Evolutionary conservation across 768 basidiomycete species (phyloP).

Genomic region (Mrakia frigida): DNA sequence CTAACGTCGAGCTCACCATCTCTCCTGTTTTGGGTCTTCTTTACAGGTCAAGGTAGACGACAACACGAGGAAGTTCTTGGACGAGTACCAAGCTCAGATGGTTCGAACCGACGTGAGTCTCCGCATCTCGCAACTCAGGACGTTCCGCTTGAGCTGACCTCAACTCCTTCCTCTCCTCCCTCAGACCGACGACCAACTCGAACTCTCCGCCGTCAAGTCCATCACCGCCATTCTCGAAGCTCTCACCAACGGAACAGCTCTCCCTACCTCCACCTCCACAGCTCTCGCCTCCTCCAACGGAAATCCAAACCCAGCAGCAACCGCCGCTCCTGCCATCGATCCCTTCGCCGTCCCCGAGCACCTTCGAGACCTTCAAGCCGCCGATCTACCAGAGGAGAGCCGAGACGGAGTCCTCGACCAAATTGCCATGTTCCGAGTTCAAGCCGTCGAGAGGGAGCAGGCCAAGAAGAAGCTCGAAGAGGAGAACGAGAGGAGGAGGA

Average conservation of each 20-base stretch:
- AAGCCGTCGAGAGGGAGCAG: conserved; percentile 52
- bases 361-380: conserved; percentile 90
- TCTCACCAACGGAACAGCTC: conserved; percentile 35
- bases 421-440: conserved; percentile 79
- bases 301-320: neutral
- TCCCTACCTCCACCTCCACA: conserved; percentile 53
- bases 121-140: neutral
- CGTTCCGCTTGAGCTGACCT: conserved; percentile 21
- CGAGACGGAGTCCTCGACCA: conserved; percentile 91
- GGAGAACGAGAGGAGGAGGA: conserved; percentile 58
- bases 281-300: conserved; percentile 39
- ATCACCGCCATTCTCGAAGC: conserved; percentile 33
- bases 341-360: conserved; percentile 70
- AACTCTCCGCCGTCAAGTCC: conserved; percentile 57
- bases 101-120: conserved; percentile 72
- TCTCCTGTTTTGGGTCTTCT: neutral
- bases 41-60: conserved; percentile 88
- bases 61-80: conserved; percentile 81
- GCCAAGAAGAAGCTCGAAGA: conserved; percentile 87
- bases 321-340: conserved; percentile 14
- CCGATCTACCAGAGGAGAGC: conserved; percentile 88
- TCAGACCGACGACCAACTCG: conserved; percentile 66
- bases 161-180: neutral
- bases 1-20: neutral
- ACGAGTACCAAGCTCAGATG: conserved; percentile 73